Evolutionary conservation across 306 rosid species (phyloP), one percentile per base, ranked within the genome.

Genomic region (Medicago ruthenica): DNA sequence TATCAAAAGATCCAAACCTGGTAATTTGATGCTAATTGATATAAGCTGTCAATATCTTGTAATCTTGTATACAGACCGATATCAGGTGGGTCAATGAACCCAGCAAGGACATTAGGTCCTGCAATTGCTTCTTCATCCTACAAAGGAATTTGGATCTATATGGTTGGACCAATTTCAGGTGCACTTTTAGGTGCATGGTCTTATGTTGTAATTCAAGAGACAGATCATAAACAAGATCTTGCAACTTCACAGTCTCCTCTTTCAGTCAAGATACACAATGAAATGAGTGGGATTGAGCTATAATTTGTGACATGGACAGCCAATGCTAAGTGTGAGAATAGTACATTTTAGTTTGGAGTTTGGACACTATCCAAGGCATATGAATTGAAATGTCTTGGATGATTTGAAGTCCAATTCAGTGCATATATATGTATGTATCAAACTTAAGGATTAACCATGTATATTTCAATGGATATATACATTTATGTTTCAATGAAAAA

Each of bases 51-150:
- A 59, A 27, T 59, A 4, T 59, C 11, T 59, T 59, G 65, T 59
- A 7, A 7, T 18, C 66, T 44, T 67, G 47, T 67, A 76, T 70
- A 1, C 86, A 92, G 97, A 70, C 97, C 98, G 18, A 73, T 92
- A 79, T 90, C 96, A 31, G 98, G 97, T 24, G 96, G 97, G 39
- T 94, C 96, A 37, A 88, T 90, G 98, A 94, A 94, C 82, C 96
- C 97, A 16, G 98, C 92, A 14, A 90, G 98, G 70, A 81, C 98
- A 60, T 15, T 89, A 31, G 97, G 95, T 18, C 97, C 98, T 16
- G 98, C 97, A 31, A 63, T 91, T 74, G 96, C 92, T 2, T 82
- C 85, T 62, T 70, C 85, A 61, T 70, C 75, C 48, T 90, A 87
- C 50, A 83, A 84, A 58, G 93, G 87, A 44, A 79, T 94, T 34